These are phyloP conservation scores for Fusarium sp. DNA, from an alignment of 2,329 filamentous ascomycete genomes.

Conservation along the genomic window DNA sequence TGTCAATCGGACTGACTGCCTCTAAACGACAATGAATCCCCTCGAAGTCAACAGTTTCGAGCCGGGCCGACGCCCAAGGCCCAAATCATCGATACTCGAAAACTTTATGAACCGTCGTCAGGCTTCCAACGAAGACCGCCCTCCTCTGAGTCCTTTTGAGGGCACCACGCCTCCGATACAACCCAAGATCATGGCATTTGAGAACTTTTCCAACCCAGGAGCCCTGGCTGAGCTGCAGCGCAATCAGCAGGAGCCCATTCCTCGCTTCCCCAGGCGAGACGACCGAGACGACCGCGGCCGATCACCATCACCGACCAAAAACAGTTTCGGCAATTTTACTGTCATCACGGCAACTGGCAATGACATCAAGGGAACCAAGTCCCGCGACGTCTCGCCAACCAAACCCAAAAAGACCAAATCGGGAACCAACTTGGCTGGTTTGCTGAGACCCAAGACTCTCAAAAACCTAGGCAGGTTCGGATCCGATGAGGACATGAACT, in stretches of 20 bases:
- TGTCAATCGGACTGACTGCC: constrained; percentile 15
- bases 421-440: constrained; percentile 80
- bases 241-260: constrained; percentile 61
- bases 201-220: constrained; percentile 53
- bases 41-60: constrained; percentile 33
- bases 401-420: constrained; percentile 86
- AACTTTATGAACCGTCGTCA: constrained; percentile 64
- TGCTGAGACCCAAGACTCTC: constrained; percentile 81
- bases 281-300: constrained; percentile 49
- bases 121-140: constrained; percentile 56
- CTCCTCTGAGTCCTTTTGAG: constrained; percentile 45
- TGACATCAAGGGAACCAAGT: constrained; percentile 56
- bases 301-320: constrained; percentile 60
- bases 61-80: constrained; percentile 52
- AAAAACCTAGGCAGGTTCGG: constrained; percentile 71
- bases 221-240: constrained; percentile 69
- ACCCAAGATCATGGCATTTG: constrained; percentile 47
- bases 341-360: constrained; percentile 57
- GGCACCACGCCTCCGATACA: constrained; percentile 42
- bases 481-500: constrained; percentile 63
- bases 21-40: constrained; percentile 17
- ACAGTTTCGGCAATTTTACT: constrained; percentile 54
- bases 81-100: constrained; percentile 63
- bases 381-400: constrained; percentile 62
- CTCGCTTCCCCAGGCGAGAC: constrained; percentile 55